A percentile compares a stretch with the other conserved stretches of the same genome.
phyloP scores from a whole-genome alignment of 257 asterid species.

The Orobanche coerulescens region DNA sequence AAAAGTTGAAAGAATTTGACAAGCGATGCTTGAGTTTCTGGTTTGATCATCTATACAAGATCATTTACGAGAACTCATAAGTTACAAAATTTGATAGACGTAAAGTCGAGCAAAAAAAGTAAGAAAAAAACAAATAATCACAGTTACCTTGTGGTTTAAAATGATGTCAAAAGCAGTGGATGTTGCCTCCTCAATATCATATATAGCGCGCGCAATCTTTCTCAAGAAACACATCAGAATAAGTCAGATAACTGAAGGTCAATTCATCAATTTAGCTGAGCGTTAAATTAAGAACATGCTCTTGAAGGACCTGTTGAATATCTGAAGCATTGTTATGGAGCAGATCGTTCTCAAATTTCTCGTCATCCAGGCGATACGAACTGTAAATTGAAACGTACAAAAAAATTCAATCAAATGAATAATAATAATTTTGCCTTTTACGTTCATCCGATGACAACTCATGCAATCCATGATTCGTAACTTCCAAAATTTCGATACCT shows the following conservation, averaged over 20 bases:
- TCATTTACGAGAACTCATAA: constrained; percentile 14
- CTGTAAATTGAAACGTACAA: constrained; percentile 32
- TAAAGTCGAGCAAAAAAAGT: background rate
- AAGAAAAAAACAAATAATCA: constrained; percentile 23
- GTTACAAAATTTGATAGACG: constrained; percentile 4
- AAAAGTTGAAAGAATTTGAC: constrained; percentile 76
- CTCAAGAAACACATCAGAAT: constrained; percentile 20
- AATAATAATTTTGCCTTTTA: constrained; percentile 14
- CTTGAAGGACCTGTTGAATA: constrained; percentile 56
- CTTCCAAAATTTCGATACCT: constrained; percentile 36
- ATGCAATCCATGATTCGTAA: constrained; percentile 14
- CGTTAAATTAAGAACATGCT: constrained; percentile 20
- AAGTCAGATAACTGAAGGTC: constrained; percentile 24
- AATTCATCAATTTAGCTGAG: constrained; percentile 13
- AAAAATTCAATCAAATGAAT: background rate
- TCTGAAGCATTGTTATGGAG: constrained; percentile 54
- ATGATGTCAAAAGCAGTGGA: constrained; percentile 67
- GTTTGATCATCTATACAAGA: constrained; percentile 63
- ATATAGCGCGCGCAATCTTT: constrained; percentile 81
- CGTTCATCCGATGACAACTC: background rate
- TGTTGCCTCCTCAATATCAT: constrained; percentile 96
- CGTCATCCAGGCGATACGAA: constrained; percentile 69
- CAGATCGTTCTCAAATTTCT: constrained; percentile 66
- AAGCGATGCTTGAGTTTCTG: constrained; percentile 59
- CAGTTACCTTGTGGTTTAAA: constrained; percentile 65